Percentiles rank a stretch among this genome's conserved stretches.
phyloP scores from a whole-genome alignment of 495 filamentous ascomycete genomes.

The Clohesyomyces aquaticus region DNA sequence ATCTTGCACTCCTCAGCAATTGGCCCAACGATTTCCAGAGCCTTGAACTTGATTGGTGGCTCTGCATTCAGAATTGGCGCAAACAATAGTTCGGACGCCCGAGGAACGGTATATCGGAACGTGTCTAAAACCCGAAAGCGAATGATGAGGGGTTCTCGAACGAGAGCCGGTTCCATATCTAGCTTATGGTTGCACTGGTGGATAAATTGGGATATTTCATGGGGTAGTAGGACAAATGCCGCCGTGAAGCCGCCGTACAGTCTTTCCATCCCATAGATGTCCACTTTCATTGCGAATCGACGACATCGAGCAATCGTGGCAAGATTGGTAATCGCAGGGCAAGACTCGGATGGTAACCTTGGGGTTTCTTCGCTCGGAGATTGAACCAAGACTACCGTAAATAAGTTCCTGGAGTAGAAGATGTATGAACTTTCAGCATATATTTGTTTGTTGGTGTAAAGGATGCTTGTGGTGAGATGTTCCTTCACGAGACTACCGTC shows the following conservation, averaged over 20 bases:
- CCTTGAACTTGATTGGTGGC: background rate
- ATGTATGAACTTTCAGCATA: slow-evolving; percentile 21
- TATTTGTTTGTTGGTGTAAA: slow-evolving; percentile 23
- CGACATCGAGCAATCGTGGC: background rate
- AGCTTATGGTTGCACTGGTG: background rate
- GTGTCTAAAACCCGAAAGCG: background rate
- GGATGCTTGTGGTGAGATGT: background rate
- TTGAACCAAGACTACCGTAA: slow-evolving; percentile 4
- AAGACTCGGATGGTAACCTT: background rate
- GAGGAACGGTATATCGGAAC: slow-evolving; percentile 7
- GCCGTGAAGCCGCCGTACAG: background rate
- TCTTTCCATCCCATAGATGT: background rate
- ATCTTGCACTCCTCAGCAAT: slow-evolving; percentile 2
- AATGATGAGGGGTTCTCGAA: background rate
- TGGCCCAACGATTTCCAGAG: slow-evolving; percentile 7
- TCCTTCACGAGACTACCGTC: background rate
- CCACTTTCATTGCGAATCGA: slow-evolving; percentile 14
- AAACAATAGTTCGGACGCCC: slow-evolving; percentile 4
- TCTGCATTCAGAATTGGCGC: slow-evolving; percentile 4
- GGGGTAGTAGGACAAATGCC: background rate
- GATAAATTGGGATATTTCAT: background rate
- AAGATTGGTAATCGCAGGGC: background rate
- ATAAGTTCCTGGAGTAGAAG: slow-evolving; percentile 15
- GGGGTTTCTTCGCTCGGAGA: background rate
- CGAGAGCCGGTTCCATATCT: background rate